Evolutionary conservation across 495 filamentous ascomycete genomes (phyloP).

Genomic region (Annulohypoxylon moriforme): DNA sequence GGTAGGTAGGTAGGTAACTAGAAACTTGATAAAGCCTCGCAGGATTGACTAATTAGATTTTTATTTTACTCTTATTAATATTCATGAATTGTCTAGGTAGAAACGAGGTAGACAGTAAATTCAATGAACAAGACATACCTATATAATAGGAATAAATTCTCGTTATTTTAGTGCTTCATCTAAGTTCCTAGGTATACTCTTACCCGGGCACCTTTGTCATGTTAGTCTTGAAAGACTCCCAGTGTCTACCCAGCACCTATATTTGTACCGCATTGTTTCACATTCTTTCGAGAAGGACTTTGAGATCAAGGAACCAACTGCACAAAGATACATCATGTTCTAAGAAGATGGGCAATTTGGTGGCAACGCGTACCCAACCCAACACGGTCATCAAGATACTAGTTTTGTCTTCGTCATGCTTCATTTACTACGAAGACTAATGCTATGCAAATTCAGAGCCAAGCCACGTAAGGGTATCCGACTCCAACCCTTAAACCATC

Average conservation of each 20-base stretch:
- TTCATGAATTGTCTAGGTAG: no score
- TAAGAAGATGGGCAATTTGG: background rate
- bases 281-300: background rate
- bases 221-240: background rate
- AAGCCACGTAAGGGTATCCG: background rate
- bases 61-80: background rate
- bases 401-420: background rate
- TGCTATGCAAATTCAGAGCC: background rate
- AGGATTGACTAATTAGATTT: background rate
- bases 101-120: background rate
- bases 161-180: background rate
- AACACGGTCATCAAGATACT: background rate
- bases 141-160: background rate
- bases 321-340: background rate
- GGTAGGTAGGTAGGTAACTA: background rate
- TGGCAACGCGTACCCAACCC: background rate
- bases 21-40: background rate
- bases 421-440: background rate
- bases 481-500: slow-evolving; percentile 4
- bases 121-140: background rate
- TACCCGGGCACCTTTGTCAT: background rate
- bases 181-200: background rate
- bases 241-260: background rate
- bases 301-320: background rate
- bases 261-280: background rate